These are phyloP conservation scores for Jimgerdemannia flammicorona DNA, from an alignment of 192 early-diverging fungal genomes.

Conservation along the genomic window DNA sequence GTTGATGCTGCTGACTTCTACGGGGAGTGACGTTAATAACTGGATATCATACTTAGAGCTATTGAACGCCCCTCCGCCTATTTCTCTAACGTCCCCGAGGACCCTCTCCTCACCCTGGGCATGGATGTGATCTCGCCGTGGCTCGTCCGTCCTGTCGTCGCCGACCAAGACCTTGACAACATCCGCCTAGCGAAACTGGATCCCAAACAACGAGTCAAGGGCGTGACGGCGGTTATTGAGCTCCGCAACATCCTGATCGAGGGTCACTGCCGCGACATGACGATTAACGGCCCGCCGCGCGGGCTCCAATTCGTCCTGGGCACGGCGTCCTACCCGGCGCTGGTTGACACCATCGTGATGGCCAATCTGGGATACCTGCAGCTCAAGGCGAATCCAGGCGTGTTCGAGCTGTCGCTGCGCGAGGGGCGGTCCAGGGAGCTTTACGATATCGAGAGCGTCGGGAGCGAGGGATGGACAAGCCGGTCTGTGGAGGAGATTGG, in stretches of 20 bases:
- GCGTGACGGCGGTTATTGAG: constrained; percentile 73
- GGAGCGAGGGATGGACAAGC: constrained; percentile 42
- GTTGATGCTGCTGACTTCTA: too few relatives aligned
- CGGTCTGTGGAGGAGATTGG: constrained; percentile 41
- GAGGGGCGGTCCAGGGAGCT: constrained; percentile 79
- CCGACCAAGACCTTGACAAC: constrained; percentile 91
- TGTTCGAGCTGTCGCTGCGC: constrained; percentile 79
- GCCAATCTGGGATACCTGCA: constrained; percentile 98
- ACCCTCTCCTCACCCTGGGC: constrained; percentile 82
- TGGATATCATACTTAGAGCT: not conserved
- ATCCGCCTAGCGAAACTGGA: constrained; percentile 61
- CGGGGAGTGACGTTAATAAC: not conserved
- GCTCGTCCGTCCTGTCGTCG: constrained; percentile 80
- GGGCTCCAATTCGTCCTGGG: constrained; percentile 89
- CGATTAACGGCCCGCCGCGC: constrained; percentile 71
- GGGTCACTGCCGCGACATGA: constrained; percentile 78
- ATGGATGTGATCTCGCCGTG: constrained; percentile 87
- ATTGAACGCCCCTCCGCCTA: constrained; percentile 45
- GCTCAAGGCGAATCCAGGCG: constrained; percentile 88
- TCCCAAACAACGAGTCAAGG: constrained; percentile 20
- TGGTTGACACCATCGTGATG: constrained; percentile 96
- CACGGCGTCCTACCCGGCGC: constrained; percentile 50
- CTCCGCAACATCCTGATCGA: constrained; percentile 87
- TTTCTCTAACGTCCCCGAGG: constrained; percentile 72
- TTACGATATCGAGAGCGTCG: constrained; percentile 67